A percentile compares a stretch with the other conserved stretches of the same genome.
These are phyloP conservation scores for Anthracocystis setariae DNA, from an alignment of 1,284 basidiomycete species.

Conservation along the genomic window DNA sequence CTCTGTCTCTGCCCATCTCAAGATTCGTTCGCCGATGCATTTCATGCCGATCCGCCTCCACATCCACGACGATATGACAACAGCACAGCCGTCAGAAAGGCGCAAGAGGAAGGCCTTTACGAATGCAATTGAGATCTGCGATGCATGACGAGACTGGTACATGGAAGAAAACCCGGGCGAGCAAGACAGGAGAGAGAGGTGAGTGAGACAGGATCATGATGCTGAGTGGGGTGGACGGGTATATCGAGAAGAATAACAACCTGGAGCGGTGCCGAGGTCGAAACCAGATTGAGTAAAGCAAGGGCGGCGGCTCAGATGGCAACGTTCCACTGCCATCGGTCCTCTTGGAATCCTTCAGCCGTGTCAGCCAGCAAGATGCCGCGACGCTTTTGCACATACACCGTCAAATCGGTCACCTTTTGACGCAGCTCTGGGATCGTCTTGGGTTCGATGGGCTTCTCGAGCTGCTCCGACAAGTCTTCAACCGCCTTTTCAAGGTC, in stretches of 20 bases:
- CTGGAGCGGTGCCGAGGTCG: background rate
- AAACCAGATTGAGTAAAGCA: background rate
- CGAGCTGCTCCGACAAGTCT: constrained; percentile 89
- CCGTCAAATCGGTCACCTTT: constrained; percentile 81
- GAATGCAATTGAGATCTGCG: constrained; percentile 1
- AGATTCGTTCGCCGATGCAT: constrained; percentile 6
- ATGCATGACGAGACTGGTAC: constrained; percentile 4
- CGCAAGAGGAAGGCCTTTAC: background rate
- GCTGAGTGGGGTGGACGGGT: background rate
- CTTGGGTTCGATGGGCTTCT: constrained; percentile 87
- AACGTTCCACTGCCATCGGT: constrained; percentile 71
- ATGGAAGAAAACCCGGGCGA: background rate
- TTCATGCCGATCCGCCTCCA: too few relatives aligned
- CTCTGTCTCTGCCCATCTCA: background rate
- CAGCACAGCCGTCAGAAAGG: background rate
- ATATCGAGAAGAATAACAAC: background rate
- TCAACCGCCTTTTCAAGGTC: constrained; percentile 95
- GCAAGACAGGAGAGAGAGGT: background rate
- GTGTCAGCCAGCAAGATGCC: constrained; percentile 95
- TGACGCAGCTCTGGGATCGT: constrained; percentile 83
- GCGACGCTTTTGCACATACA: constrained; percentile 96
- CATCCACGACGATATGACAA: too few relatives aligned
- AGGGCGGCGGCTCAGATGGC: constrained; percentile 25
- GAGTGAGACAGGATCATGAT: background rate
- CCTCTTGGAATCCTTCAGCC: constrained; percentile 86